Conservation (phyloP, 352 stramenopile species). For the Phytopythium helicoides region DNA sequence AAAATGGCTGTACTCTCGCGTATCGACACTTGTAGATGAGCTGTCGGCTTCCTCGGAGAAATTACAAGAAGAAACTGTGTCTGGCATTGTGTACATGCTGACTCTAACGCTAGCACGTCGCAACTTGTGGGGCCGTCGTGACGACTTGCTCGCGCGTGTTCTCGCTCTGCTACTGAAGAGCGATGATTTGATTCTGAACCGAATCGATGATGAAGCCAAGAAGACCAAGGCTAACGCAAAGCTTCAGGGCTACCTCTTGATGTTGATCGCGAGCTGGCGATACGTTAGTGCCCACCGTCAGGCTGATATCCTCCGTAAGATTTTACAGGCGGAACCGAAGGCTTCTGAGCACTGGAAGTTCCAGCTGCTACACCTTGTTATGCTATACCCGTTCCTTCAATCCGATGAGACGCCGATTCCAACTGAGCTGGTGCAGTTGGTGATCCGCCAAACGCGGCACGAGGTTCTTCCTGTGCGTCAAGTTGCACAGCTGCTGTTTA, state of each 20-base stretch:
- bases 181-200: constrained; percentile 47
- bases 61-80: constrained; percentile 24
- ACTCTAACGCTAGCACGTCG: constrained; percentile 32
- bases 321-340: constrained; percentile 39
- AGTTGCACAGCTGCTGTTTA: constrained; percentile 46
- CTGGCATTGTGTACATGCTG: constrained; percentile 33
- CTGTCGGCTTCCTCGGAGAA: no score
- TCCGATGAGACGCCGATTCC: constrained; percentile 36
- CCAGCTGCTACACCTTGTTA: constrained; percentile 71
- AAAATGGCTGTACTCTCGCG: constrained; percentile 48
- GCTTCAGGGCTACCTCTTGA: constrained; percentile 52
- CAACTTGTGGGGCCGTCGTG: constrained; percentile 49
- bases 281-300: constrained; percentile 27
- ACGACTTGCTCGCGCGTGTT: constrained; percentile 31
- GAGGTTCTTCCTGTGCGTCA: constrained; percentile 70
- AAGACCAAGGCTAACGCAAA: constrained; percentile 59
- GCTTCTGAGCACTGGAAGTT: constrained; percentile 69
- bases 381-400: constrained; percentile 63
- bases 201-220: constrained; percentile 45
- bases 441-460: constrained; percentile 46
- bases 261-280: constrained; percentile 48
- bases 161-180: constrained; percentile 45
- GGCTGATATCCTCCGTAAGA: background rate
- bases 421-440: constrained; percentile 42
- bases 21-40: constrained; percentile 12